phyloP scores from a whole-genome alignment of 2,329 filamentous ascomycete genomes.

The Penicillium sp. region DNA sequence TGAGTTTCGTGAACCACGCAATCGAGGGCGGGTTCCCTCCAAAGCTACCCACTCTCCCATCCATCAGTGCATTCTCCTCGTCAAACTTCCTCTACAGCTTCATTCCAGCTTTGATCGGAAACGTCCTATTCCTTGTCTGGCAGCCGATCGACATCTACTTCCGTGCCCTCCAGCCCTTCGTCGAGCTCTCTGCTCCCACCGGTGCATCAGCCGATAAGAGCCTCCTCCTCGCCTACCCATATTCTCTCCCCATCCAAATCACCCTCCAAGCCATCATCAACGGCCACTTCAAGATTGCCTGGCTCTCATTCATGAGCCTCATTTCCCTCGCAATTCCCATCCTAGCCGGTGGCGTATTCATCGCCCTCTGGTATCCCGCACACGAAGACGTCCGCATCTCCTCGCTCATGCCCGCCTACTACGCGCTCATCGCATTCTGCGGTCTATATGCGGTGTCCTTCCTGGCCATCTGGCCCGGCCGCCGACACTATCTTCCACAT shows the following conservation, averaged over 20 bases:
- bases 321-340: slow-evolving; percentile 57
- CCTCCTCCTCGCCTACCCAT: slow-evolving; percentile 59
- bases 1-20: slow-evolving; percentile 73
- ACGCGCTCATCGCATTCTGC: slow-evolving; percentile 70
- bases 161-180: slow-evolving; percentile 61
- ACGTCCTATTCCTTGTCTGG: slow-evolving; percentile 60
- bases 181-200: slow-evolving; percentile 52
- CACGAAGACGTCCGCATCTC: slow-evolving; percentile 59
- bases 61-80: slow-evolving; percentile 70
- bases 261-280: slow-evolving; percentile 56
- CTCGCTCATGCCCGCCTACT: slow-evolving; percentile 72
- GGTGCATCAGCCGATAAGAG: slow-evolving; percentile 58
- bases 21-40: slow-evolving; percentile 73
- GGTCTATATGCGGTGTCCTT: slow-evolving; percentile 69
- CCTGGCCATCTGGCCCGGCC: slow-evolving; percentile 60
- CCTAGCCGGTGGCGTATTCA: slow-evolving; percentile 63
- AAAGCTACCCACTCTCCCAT: slow-evolving; percentile 62
- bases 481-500: slow-evolving; percentile 70
- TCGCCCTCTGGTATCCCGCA: slow-evolving; percentile 58
- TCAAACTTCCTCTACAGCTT: slow-evolving; percentile 85
- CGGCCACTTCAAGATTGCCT: slow-evolving; percentile 59
- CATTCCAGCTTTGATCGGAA: slow-evolving; percentile 60
- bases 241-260: slow-evolving; percentile 54
- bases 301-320: slow-evolving; percentile 57
- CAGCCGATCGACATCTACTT: slow-evolving; percentile 63